A percentile compares a stretch with the other conserved stretches of the same genome.
Evolutionary conservation across 306 rosid species (phyloP).

Genomic region (Urtica urens): DNA sequence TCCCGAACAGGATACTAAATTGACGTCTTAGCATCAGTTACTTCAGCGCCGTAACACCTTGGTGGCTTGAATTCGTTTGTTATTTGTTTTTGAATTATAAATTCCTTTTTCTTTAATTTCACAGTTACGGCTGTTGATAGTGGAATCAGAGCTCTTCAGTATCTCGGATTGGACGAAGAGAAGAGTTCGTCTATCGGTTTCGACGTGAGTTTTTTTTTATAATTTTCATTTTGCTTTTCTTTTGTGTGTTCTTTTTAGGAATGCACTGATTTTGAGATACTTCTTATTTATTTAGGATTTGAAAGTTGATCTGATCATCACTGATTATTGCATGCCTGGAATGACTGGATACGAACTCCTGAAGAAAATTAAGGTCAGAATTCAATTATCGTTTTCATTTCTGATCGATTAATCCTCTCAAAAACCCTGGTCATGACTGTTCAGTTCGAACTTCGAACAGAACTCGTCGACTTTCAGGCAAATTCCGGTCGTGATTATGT

Average conservation of each 20-base stretch:
- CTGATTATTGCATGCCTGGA: slow-evolving; percentile 97
- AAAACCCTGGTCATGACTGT: not conserved
- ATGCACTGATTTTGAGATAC: slow-evolving; percentile 7
- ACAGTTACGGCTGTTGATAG: slow-evolving; percentile 94
- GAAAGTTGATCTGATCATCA: slow-evolving; percentile 93
- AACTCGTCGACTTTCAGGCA: slow-evolving; percentile 62
- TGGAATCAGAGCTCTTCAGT: slow-evolving; percentile 80
- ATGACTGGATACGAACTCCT: slow-evolving; percentile 94
- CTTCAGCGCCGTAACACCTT: too few relatives aligned
- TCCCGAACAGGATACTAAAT: too few relatives aligned
- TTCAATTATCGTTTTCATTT: not conserved
- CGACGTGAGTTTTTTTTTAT: slow-evolving; percentile 31
- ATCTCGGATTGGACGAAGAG: slow-evolving; percentile 61
- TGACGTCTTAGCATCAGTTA: too few relatives aligned
- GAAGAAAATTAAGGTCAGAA: slow-evolving; percentile 66
- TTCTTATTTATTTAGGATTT: slow-evolving; percentile 21
- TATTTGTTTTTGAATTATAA: not conserved
- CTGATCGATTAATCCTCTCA: not conserved
- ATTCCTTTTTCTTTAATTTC: too few relatives aligned
- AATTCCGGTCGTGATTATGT: slow-evolving; percentile 94
- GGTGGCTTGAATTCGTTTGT: not conserved
- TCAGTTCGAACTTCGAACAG: slow-evolving; percentile 24
- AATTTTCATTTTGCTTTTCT: not conserved
- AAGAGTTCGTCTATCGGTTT: slow-evolving; percentile 44
- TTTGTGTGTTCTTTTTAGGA: not conserved